These are phyloP conservation scores for Candida sojae DNA, from an alignment of 1,139 yeast genomes.

Conservation along the genomic window DNA sequence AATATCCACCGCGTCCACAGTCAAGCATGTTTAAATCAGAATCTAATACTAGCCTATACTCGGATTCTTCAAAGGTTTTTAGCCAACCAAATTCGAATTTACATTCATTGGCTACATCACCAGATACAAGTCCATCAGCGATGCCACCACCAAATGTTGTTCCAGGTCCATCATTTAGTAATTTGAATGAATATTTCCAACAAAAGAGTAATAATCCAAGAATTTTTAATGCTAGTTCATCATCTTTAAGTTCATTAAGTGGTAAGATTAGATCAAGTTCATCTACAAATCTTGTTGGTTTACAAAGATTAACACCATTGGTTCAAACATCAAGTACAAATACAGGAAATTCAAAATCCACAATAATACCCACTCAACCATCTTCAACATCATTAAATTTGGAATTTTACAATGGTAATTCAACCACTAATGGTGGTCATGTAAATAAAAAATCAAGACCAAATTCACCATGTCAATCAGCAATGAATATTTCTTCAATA, in stretches of 20 bases:
- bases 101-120: slow-evolving; percentile 37
- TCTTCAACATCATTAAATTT: slow-evolving; percentile 27
- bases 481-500: slow-evolving; percentile 11
- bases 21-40: slow-evolving; percentile 13
- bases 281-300: slow-evolving; percentile 23
- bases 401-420: slow-evolving; percentile 24
- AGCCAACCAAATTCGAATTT: slow-evolving; percentile 21
- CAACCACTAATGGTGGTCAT: slow-evolving; percentile 7
- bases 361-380: slow-evolving; percentile 13
- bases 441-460: slow-evolving; percentile 41
- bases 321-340: slow-evolving; percentile 15
- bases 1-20: slow-evolving; percentile 6
- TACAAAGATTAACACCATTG: slow-evolving; percentile 44
- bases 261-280: slow-evolving; percentile 21
- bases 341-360: neutral
- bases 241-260: slow-evolving; percentile 28
- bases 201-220: slow-evolving; percentile 17
- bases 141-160: slow-evolving; percentile 9
- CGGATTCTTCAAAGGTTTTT: slow-evolving; percentile 18
- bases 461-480: slow-evolving; percentile 33
- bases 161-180: slow-evolving; percentile 25
- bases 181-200: slow-evolving; percentile 35
- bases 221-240: slow-evolving; percentile 26
- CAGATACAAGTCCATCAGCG: slow-evolving; percentile 20
- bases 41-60: slow-evolving; percentile 13